Evolutionary conservation across 768 basidiomycete genomes (phyloP).

Genomic region (Crassisporium funariophilum): DNA sequence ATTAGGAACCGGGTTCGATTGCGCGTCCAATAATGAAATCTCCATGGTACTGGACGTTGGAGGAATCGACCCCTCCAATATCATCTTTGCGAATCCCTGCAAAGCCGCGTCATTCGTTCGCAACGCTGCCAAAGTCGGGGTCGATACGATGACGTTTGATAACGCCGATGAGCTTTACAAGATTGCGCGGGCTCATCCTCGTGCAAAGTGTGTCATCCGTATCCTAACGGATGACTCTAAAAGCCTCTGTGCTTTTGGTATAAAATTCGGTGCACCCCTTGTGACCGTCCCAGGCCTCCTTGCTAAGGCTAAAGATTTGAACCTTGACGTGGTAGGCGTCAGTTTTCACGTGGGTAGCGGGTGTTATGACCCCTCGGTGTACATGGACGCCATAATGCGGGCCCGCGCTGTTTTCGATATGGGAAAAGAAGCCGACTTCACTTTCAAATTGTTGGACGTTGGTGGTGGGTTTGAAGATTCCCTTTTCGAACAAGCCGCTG

Average conservation of each 20-base stretch:
- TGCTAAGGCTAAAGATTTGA: constrained; percentile 73
- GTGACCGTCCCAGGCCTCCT: constrained; percentile 78
- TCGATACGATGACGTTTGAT: constrained; percentile 97
- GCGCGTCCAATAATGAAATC: constrained; percentile 95
- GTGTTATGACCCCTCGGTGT: constrained; percentile 90
- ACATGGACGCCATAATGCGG: constrained; percentile 85
- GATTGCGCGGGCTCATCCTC: constrained; percentile 77
- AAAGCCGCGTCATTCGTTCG: constrained; percentile 95
- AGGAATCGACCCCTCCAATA: constrained; percentile 73
- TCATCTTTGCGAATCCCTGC: constrained; percentile 99
- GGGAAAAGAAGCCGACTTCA: constrained; percentile 78
- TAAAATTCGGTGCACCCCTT: constrained; percentile 96
- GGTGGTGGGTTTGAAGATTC: constrained; percentile 96
- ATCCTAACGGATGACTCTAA: constrained; percentile 99
- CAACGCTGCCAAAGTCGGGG: constrained; percentile 74
- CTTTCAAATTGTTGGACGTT: constrained; percentile 84
- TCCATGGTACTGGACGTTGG: constrained; percentile 72
- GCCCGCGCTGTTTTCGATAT: constrained; percentile 87
- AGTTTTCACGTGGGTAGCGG: constrained; percentile 99
- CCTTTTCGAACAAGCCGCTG: constrained; percentile 80
- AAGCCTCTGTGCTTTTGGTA: constrained; percentile 87
- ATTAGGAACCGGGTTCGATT: constrained; percentile 94
- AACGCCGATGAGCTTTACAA: constrained; percentile 96
- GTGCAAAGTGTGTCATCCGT: constrained; percentile 86
- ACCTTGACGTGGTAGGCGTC: constrained; percentile 88